A percentile compares a stretch with the other conserved stretches of the same genome.
Conservation (phyloP, 225 moss, liverwort and hornwort genomes). For the Pseudoscleropodium purum region DNA sequence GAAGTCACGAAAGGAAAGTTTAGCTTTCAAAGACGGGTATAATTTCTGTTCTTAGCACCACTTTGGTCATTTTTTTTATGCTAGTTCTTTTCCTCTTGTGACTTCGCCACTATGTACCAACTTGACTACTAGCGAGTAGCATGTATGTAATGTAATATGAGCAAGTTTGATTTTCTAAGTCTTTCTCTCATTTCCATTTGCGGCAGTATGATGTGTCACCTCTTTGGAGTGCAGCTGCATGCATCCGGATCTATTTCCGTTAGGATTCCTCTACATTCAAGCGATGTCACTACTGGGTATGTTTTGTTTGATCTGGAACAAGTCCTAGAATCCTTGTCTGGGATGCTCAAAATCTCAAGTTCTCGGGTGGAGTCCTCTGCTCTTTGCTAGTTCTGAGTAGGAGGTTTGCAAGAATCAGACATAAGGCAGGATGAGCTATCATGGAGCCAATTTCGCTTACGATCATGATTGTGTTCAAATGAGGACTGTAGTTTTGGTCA, state of each 20-base stretch:
- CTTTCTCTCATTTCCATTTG: neutral
- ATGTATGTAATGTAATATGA: conserved; percentile 2
- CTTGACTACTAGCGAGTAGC: neutral
- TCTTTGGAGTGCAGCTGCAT: neutral
- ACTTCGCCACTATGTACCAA: neutral
- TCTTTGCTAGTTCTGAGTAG: neutral
- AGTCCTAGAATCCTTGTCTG: neutral
- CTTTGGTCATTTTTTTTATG: neutral
- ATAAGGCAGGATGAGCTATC: neutral
- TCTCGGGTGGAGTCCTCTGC: neutral
- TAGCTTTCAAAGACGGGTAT: neutral
- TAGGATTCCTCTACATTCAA: neutral
- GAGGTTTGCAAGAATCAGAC: neutral
- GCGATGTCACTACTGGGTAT: neutral
- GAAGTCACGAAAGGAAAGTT: neutral
- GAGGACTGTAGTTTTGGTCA: neutral
- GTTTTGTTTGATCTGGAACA: neutral
- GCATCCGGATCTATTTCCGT: too few species aligned
- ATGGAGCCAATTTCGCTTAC: neutral
- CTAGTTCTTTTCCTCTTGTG: neutral
- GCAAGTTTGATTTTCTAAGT: neutral
- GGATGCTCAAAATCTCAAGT: neutral
- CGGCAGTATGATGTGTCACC: neutral
- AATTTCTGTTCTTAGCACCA: neutral
- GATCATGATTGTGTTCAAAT: neutral